Percentiles rank a stretch among this genome's conserved stretches.
These are phyloP conservation scores for Hibiscus trionum DNA, from an alignment of 345 rosid species.

Conservation along the genomic window DNA sequence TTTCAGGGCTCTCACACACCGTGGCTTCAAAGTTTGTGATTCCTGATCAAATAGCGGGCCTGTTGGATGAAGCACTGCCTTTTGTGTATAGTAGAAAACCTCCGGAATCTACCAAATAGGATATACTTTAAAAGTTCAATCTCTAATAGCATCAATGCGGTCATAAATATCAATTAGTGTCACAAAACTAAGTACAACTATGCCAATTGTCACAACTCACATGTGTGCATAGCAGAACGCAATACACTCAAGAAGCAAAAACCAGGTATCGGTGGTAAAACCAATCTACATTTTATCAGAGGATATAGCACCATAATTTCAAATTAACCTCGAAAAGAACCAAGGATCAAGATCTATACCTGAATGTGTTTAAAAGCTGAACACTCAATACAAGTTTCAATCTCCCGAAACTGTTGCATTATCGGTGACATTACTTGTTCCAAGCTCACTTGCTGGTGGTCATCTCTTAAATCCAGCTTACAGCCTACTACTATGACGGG, in stretches of 20 bases:
- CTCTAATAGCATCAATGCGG: neutral
- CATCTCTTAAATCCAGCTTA: conserved; percentile 60
- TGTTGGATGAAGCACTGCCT: conserved; percentile 74
- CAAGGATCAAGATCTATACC: conserved; percentile 21
- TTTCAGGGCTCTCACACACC: conserved; percentile 79
- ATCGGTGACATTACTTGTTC: conserved; percentile 69
- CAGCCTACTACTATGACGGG: conserved; percentile 86
- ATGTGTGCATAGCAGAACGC: no score
- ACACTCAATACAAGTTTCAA: conserved; percentile 73
- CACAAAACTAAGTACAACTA: neutral
- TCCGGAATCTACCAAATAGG: conserved; percentile 44
- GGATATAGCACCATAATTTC: neutral
- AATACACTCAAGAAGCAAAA: no score
- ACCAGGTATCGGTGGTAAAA: neutral
- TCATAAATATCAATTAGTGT: neutral
- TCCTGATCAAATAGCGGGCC: conserved; percentile 78
- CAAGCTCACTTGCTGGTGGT: conserved; percentile 48
- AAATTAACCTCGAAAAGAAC: neutral
- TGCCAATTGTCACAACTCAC: neutral
- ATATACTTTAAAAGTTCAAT: neutral
- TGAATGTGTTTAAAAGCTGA: conserved; percentile 67
- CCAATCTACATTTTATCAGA: neutral
- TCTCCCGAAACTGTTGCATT: conserved; percentile 79
- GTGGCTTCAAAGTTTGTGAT: conserved; percentile 63
- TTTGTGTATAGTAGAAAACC: conserved; percentile 74